phyloP scores from a whole-genome alignment of 805 yeast genomes.

The Zygotorulaspora danielsina region DNA sequence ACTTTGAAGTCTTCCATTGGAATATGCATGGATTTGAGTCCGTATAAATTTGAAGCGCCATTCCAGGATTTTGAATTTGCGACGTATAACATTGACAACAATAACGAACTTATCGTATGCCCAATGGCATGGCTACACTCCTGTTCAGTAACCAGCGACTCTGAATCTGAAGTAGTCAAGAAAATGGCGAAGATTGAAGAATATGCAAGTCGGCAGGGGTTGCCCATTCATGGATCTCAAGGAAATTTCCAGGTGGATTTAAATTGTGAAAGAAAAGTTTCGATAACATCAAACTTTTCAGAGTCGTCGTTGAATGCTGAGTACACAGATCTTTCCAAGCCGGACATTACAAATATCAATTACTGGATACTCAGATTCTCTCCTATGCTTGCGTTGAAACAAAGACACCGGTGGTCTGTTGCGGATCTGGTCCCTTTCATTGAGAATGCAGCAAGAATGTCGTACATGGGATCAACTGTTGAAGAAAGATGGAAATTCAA shows the following conservation, averaged over 20 bases:
- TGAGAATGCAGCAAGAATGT: slow-evolving; percentile 4
- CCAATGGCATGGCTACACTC: slow-evolving; percentile 86
- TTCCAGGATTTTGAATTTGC: slow-evolving; percentile 73
- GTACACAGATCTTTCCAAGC: slow-evolving; percentile 34
- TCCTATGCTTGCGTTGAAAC: slow-evolving; percentile 49
- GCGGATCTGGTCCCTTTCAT: slow-evolving; percentile 8
- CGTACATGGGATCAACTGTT: slow-evolving; percentile 24
- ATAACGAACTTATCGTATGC: slow-evolving; percentile 55
- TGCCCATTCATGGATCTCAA: slow-evolving; percentile 29
- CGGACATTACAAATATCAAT: slow-evolving; percentile 49
- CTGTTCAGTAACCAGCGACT: slow-evolving; percentile 37
- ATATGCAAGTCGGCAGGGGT: slow-evolving; percentile 11
- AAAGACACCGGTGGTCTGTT: slow-evolving; percentile 22
- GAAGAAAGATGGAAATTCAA: slow-evolving; percentile 28
- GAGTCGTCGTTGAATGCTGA: slow-evolving; percentile 1
- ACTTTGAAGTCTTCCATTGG: slow-evolving; percentile 57
- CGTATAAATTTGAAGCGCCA: slow-evolving; percentile 78
- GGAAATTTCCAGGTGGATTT: slow-evolving; percentile 24
- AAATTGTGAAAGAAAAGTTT: slow-evolving; percentile 14
- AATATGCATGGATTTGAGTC: slow-evolving; percentile 92
- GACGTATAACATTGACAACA: slow-evolving; percentile 42
- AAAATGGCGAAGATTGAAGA: slow-evolving; percentile 11
- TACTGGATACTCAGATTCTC: slow-evolving; percentile 74
- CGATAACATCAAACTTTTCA: slow-evolving; percentile 11
- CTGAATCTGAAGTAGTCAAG: slow-evolving; percentile 13